Conservation (phyloP, 2,329 filamentous ascomycete species). For the Harringtonia aguacate region DNA sequence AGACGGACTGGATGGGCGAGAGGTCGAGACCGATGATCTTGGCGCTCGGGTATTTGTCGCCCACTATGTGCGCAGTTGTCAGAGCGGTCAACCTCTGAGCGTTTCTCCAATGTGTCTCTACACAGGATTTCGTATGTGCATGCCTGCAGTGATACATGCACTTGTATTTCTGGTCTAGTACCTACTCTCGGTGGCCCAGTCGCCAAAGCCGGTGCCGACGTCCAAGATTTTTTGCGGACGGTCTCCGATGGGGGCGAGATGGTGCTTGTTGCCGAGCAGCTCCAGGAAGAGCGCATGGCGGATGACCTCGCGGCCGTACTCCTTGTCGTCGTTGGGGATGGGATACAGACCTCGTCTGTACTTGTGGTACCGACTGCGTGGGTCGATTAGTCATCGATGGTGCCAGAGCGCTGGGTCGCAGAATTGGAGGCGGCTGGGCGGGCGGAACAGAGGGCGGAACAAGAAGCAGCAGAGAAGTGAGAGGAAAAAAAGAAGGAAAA, state of each 20-base stretch:
- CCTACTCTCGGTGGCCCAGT: constrained; percentile 45
- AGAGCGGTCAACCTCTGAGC: too few species aligned
- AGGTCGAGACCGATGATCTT: constrained; percentile 33
- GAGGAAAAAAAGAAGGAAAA: neutral
- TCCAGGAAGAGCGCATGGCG: constrained; percentile 39
- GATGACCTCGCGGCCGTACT: constrained; percentile 36
- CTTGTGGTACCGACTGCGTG: constrained; percentile 34
- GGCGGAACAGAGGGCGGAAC: neutral
- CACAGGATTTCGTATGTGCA: too few species aligned
- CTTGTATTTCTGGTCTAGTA: neutral
- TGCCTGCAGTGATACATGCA: too few species aligned
- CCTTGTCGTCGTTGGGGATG: constrained; percentile 40
- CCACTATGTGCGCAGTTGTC: constrained; percentile 21
- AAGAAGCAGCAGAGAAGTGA: neutral
- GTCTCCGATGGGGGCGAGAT: constrained; percentile 31
- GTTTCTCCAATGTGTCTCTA: too few species aligned
- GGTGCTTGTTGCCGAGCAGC: constrained; percentile 29
- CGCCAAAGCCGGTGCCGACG: constrained; percentile 37
- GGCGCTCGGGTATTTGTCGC: constrained; percentile 32
- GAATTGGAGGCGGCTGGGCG: too few species aligned
- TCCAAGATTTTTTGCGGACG: constrained; percentile 38
- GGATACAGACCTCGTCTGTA: constrained; percentile 36
- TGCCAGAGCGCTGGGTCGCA: too few species aligned
- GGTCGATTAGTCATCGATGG: neutral
- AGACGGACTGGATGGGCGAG: constrained; percentile 30